phyloP scores from a whole-genome alignment of 805 yeast species.

The Wickerhamomyces strasburgensis region DNA sequence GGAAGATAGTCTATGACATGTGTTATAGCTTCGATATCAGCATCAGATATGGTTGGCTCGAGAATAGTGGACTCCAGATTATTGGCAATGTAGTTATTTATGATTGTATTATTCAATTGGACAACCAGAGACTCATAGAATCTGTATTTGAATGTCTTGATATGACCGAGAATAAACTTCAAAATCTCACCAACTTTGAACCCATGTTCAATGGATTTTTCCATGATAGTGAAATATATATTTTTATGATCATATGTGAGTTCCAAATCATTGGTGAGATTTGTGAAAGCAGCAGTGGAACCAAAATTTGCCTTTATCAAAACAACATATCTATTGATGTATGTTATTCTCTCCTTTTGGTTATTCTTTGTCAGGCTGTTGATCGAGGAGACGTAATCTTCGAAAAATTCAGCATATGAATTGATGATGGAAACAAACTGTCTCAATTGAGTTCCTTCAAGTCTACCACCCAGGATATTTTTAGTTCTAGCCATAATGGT shows the following conservation, averaged over 20 bases:
- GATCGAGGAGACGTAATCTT: conserved; percentile 3
- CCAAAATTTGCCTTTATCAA: conserved; percentile 19
- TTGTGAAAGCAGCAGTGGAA: conserved; percentile 1
- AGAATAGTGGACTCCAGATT: conserved; percentile 22
- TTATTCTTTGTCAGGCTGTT: background rate
- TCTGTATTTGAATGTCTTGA: conserved; percentile 13
- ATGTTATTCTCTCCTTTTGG: conserved; percentile 7
- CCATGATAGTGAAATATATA: conserved; percentile 10
- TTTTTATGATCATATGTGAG: conserved; percentile 4
- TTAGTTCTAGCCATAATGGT: conserved; percentile 7
- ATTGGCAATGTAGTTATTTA: conserved; percentile 17
- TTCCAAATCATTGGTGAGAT: conserved; percentile 3
- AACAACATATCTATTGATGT: conserved; percentile 13
- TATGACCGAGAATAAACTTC: conserved; percentile 14
- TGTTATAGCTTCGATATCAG: conserved; percentile 11
- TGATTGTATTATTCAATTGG: background rate
- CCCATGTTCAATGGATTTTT: conserved; percentile 4
- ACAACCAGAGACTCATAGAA: conserved; percentile 13
- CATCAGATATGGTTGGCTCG: conserved; percentile 3
- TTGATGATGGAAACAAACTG: background rate
- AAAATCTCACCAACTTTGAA: conserved; percentile 14
- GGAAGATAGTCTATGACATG: conserved; percentile 7
- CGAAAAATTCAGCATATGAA: conserved; percentile 5
- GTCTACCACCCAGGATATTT: background rate
- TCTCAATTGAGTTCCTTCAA: background rate